Evolutionary conservation across 1,284 basidiomycete genomes (phyloP).

Genomic region (Cryptococcus neoformans): DNA sequence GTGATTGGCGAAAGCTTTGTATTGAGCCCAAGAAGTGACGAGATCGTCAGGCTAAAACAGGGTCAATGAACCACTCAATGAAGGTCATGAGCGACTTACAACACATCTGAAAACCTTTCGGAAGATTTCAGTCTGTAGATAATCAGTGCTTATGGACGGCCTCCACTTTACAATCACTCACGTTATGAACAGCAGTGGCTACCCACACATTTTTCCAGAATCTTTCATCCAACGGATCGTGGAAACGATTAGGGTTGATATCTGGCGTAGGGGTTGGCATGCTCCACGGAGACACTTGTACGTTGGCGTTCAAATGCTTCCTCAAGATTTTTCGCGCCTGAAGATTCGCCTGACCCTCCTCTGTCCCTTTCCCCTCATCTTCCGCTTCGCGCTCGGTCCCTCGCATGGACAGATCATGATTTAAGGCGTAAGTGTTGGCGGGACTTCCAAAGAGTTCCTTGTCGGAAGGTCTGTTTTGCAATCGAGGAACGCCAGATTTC

Average conservation of each 20-base stretch:
- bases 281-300: conserved; percentile 47
- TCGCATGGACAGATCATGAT: conserved; percentile 35
- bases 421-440: conserved; percentile 57
- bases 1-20: conserved; percentile 73
- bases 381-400: conserved; percentile 48
- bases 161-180: conserved; percentile 49
- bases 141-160: background rate
- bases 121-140: conserved; percentile 80
- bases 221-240: conserved; percentile 76
- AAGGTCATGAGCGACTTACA: conserved; percentile 19
- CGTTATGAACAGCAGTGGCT: conserved; percentile 76
- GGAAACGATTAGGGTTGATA: conserved; percentile 73
- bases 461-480: conserved; percentile 33
- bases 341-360: conserved; percentile 57
- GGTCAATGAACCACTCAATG: conserved; percentile 2
- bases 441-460: conserved; percentile 53
- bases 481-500: conserved; percentile 32
- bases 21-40: conserved; percentile 90
- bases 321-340: conserved; percentile 56
- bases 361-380: conserved; percentile 38
- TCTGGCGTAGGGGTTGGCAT: conserved; percentile 65
- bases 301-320: conserved; percentile 58
- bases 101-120: conserved; percentile 89
- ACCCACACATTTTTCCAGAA: conserved; percentile 92
- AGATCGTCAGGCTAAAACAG: conserved; percentile 68